phyloP scores from a whole-genome alignment of 345 rosid genomes.

The Murraya koenigii region DNA sequence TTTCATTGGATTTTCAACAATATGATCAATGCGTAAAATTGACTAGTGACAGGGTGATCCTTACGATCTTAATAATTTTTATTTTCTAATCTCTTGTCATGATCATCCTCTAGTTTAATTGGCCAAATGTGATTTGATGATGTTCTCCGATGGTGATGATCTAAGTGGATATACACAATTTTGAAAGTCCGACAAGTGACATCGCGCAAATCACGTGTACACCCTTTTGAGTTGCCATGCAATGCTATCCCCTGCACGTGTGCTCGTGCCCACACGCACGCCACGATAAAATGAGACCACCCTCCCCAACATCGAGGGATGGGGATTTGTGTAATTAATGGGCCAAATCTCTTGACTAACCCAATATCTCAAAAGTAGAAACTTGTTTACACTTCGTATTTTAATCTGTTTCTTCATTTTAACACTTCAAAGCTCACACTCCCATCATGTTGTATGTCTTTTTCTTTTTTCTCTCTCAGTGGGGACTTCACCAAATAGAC shows the following conservation, averaged over 20 bases:
- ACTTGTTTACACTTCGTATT: not conserved
- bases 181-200: not conserved
- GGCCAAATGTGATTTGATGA: not conserved
- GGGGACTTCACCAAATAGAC: conserved; percentile 15
- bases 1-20: not conserved
- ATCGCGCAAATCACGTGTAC: not conserved
- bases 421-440: not conserved
- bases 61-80: not conserved
- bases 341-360: conserved; percentile 15
- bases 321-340: conserved; percentile 17
- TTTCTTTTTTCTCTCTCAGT: conserved; percentile 1
- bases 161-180: too few relatives aligned
- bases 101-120: conserved; percentile 12
- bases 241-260: not conserved
- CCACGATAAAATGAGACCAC: not conserved
- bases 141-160: too few relatives aligned
- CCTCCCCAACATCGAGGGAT: conserved; percentile 14
- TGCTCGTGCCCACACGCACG: conserved; percentile 17
- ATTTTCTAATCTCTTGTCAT: conserved; percentile 6
- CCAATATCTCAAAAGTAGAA: conserved; percentile 15
- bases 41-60: not conserved
- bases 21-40: not conserved
- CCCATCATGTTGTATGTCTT: not conserved
- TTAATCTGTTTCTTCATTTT: not conserved
- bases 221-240: not conserved